Percentiles rank a stretch among this genome's conserved stretches.
Evolutionary conservation across 2,329 filamentous ascomycete genomes (phyloP).

Genomic region (Phyllosticta ampelicida): DNA sequence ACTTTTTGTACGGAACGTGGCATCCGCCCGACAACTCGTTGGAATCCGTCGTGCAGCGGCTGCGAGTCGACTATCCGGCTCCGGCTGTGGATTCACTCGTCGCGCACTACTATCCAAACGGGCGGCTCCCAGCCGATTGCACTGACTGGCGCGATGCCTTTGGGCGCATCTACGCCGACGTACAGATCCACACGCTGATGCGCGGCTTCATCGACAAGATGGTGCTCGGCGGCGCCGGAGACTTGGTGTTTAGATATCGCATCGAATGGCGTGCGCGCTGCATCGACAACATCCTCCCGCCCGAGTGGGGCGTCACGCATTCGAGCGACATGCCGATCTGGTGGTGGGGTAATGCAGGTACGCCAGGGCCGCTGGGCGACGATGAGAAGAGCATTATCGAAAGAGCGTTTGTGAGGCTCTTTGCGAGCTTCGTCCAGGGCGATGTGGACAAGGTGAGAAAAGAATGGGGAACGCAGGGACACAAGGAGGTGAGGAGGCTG

Average conservation of each 20-base stretch:
- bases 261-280: constrained; percentile 44
- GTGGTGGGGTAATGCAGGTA: constrained; percentile 40
- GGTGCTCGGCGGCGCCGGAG: constrained; percentile 29
- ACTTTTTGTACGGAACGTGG: constrained; percentile 41
- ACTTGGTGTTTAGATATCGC: constrained; percentile 38
- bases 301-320: constrained; percentile 45
- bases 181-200: constrained; percentile 44
- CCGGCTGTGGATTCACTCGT: constrained; percentile 35
- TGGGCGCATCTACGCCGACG: constrained; percentile 45
- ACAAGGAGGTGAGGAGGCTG: constrained; percentile 34
- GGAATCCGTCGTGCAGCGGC: constrained; percentile 33
- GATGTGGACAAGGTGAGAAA: constrained; percentile 19
- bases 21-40: constrained; percentile 35
- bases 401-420: constrained; percentile 26
- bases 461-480: constrained; percentile 27
- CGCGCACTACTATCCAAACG: constrained; percentile 27
- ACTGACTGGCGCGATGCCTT: constrained; percentile 42
- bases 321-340: constrained; percentile 44
- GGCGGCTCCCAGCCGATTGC: constrained; percentile 29
- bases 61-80: constrained; percentile 43
- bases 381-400: constrained; percentile 35
- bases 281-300: constrained; percentile 32
- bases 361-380: constrained; percentile 21
- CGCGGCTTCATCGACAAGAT: constrained; percentile 41
- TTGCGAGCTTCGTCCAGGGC: constrained; percentile 32